Percentiles rank a stretch among this genome's conserved stretches.
These are phyloP conservation scores for Penicillium sp. DNA, from an alignment of 2,329 filamentous ascomycete genomes.

Conservation along the genomic window DNA sequence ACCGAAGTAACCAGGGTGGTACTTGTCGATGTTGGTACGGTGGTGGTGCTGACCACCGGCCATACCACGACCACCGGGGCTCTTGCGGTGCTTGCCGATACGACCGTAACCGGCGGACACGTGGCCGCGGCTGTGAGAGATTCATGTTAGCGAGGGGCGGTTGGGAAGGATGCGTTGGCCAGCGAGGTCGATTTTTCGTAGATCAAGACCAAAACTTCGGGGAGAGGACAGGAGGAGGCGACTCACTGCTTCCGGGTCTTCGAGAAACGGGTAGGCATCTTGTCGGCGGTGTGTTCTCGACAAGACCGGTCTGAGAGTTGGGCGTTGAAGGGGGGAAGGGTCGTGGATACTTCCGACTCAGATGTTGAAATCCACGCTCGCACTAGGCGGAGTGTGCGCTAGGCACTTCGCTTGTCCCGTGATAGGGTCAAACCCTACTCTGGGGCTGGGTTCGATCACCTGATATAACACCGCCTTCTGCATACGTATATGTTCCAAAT, in stretches of 20 bases:
- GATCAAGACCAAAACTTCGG: conserved; percentile 16
- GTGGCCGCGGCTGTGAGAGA: conserved; percentile 75
- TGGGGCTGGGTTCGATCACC: conserved; percentile 12
- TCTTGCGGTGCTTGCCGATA: conserved; percentile 98
- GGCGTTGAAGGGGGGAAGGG: conserved; percentile 37
- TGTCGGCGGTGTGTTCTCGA: conserved; percentile 44
- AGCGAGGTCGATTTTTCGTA: conserved; percentile 19
- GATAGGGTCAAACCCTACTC: conserved; percentile 32
- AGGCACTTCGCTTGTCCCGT: conserved; percentile 39
- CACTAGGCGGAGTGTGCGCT: conserved; percentile 39
- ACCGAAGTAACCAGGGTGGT: conserved; percentile 99
- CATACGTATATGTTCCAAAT: background rate
- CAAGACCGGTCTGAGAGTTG: conserved; percentile 39
- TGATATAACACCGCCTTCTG: conserved; percentile 1
- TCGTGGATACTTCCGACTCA: conserved; percentile 30
- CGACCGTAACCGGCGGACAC: conserved; percentile 98
- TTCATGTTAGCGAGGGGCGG: conserved; percentile 21
- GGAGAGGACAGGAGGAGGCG: conserved; percentile 23
- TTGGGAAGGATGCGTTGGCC: conserved; percentile 8
- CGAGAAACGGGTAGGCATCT: conserved; percentile 53
- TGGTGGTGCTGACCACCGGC: conserved; percentile 99
- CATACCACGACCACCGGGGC: conserved; percentile 75
- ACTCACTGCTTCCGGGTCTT: conserved; percentile 52
- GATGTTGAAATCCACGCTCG: conserved; percentile 38
- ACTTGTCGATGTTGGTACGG: conserved; percentile 88